Evolutionary conservation across 495 filamentous ascomycete genomes (phyloP).

Genomic region (Penicillium flavigenum): DNA sequence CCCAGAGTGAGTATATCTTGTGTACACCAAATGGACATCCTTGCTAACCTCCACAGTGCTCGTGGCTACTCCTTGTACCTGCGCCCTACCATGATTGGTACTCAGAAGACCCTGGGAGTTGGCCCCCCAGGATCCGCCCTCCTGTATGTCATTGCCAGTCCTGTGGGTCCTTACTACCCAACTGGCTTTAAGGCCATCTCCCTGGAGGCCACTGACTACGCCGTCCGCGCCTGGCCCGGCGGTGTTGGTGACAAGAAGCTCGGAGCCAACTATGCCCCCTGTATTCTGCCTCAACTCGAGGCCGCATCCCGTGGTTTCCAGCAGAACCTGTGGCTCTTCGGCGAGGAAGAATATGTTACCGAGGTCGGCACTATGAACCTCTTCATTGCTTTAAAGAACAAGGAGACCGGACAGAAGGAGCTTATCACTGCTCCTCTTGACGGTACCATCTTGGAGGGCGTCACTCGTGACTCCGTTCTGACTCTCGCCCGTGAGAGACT

Average conservation of each 20-base stretch:
- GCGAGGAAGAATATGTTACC: conserved; percentile 88
- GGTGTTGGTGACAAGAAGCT: conserved; percentile 97
- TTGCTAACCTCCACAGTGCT: conserved; percentile 35
- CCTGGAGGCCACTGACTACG: conserved; percentile 89
- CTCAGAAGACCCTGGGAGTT: conserved; percentile 88
- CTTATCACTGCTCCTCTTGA: conserved; percentile 90
- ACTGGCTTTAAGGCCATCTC: conserved; percentile 96
- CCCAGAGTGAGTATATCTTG: conserved; percentile 53
- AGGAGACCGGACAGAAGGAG: conserved; percentile 83
- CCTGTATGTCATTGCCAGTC: conserved; percentile 91
- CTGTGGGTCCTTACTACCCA: conserved; percentile 96
- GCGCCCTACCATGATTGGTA: conserved; percentile 95
- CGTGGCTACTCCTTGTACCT: conserved; percentile 93
- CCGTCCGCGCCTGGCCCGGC: conserved; percentile 95
- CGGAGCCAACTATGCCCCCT: conserved; percentile 96
- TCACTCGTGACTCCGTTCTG: conserved; percentile 86
- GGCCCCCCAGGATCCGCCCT: conserved; percentile 87
- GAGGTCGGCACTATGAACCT: conserved; percentile 99
- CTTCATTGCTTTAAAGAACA: conserved; percentile 77
- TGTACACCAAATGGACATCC: not conserved
- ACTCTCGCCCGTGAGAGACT: conserved; percentile 79
- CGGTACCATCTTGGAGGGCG: conserved; percentile 94
- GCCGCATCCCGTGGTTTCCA: conserved; percentile 89
- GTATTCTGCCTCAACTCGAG: conserved; percentile 87
- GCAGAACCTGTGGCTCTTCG: conserved; percentile 97